Percentiles rank a stretch among this genome's conserved stretches.
Conservation (phyloP, 768 basidiomycete species). For the Amylocystis lapponica region DNA sequence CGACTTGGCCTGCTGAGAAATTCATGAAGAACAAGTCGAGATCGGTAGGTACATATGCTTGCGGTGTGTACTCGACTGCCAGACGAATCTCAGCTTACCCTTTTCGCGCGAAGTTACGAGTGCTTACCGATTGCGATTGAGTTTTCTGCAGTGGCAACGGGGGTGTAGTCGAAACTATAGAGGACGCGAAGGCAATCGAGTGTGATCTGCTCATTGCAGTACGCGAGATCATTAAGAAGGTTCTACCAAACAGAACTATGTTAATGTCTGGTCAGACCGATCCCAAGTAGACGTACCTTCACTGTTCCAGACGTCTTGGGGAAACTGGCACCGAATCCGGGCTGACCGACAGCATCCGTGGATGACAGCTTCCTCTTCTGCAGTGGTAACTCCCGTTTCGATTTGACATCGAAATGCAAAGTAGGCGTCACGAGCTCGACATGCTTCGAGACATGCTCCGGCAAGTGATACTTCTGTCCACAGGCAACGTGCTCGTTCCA, state of each 20-base stretch:
- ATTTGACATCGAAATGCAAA: slow-evolving; percentile 53
- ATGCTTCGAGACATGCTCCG: slow-evolving; percentile 49
- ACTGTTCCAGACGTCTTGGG: slow-evolving; percentile 8
- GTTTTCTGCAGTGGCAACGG: slow-evolving; percentile 20
- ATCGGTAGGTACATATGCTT: slow-evolving; percentile 36
- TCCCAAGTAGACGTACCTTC: neutral
- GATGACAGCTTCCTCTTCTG: neutral
- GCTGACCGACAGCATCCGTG: neutral
- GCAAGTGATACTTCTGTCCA: slow-evolving; percentile 58
- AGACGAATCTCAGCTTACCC: neutral
- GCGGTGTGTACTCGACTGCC: slow-evolving; percentile 38
- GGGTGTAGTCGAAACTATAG: slow-evolving; percentile 24
- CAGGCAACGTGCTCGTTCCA: slow-evolving; percentile 50
- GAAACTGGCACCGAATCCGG: slow-evolving; percentile 3
- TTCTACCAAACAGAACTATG: neutral
- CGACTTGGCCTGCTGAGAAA: slow-evolving; percentile 35
- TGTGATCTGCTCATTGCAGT: slow-evolving; percentile 25
- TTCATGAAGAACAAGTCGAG: slow-evolving; percentile 38
- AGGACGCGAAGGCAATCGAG: slow-evolving; percentile 25
- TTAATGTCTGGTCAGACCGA: neutral
- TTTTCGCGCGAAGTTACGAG: too few species aligned
- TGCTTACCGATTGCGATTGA: slow-evolving; percentile 26
- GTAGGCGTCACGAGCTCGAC: slow-evolving; percentile 69
- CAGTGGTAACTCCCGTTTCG: slow-evolving; percentile 26
- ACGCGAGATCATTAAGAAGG: slow-evolving; percentile 11